These are phyloP conservation scores for Monosporascus sp. DNA, from an alignment of 2,329 filamentous ascomycete species.

Conservation along the genomic window DNA sequence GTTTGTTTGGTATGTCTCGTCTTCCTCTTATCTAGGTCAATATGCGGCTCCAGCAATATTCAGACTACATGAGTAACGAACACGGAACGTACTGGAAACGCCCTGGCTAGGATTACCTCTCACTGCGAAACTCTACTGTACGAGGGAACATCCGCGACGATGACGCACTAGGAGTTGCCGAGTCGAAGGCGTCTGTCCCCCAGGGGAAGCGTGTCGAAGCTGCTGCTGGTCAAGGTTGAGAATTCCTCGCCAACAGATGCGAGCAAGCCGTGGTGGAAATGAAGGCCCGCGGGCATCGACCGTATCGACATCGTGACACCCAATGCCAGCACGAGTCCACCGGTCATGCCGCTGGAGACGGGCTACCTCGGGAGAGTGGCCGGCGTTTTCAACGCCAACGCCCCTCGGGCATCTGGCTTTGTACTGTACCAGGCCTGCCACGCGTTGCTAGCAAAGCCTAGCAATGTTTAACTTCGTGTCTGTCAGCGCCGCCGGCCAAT, in stretches of 20 bases:
- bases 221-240: constrained; percentile 27
- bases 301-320: constrained; percentile 29
- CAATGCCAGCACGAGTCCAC: constrained; percentile 26
- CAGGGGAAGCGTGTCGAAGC: constrained; percentile 14
- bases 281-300: constrained; percentile 15
- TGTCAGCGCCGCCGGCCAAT: constrained; percentile 20
- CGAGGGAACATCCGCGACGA: constrained; percentile 32
- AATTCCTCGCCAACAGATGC: constrained; percentile 18
- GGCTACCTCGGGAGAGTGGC: constrained; percentile 21
- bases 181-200: constrained; percentile 15
- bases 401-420: constrained; percentile 17
- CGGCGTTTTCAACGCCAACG: constrained; percentile 20
- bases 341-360: constrained; percentile 21
- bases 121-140: constrained; percentile 28
- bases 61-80: no score
- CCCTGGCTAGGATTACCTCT: constrained; percentile 24
- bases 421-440: constrained; percentile 26
- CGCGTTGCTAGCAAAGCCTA: constrained; percentile 25
- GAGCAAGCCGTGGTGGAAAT: constrained; percentile 19
- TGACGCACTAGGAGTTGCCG: constrained; percentile 11
- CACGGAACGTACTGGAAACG: constrained; percentile 23
- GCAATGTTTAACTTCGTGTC: constrained; percentile 24
- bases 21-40: no score
- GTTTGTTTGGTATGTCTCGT: no score
- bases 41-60: no score